Evolutionary conservation across 169 alveolate genomes (phyloP).

Genomic region (Cryptosporidium ubiquitum): DNA sequence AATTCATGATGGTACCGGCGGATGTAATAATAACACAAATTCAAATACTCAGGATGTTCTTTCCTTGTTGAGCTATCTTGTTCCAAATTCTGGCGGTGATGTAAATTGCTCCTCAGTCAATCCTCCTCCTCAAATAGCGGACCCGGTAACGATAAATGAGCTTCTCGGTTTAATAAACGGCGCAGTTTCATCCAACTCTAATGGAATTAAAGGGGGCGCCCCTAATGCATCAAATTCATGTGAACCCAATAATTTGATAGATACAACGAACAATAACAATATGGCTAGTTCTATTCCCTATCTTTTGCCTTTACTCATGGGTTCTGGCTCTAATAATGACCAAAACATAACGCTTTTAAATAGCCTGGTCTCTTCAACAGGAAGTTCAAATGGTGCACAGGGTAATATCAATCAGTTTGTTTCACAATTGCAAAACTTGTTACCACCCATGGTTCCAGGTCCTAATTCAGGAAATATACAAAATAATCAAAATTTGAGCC

Average conservation of each 20-base stretch:
- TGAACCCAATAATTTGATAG: conserved; percentile 24
- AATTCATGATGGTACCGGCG: conserved; percentile 53
- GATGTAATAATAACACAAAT: conserved; percentile 9
- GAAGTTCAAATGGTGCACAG: conserved; percentile 7
- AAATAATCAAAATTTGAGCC: conserved; percentile 39
- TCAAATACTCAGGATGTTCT: conserved; percentile 66
- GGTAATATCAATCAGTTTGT: conserved; percentile 67
- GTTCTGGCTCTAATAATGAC: conserved; percentile 69
- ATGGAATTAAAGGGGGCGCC: conserved; percentile 43
- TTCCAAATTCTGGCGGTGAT: conserved; percentile 72
- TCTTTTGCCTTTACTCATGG: conserved; percentile 50
- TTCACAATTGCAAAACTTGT: conserved; percentile 48
- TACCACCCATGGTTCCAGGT: conserved; percentile 68
- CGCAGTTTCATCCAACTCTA: conserved; percentile 65
- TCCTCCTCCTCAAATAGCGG: conserved; percentile 71
- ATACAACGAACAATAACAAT: conserved; percentile 2
- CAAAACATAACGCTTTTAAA: conserved; percentile 66
- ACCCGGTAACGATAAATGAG: conserved; percentile 72
- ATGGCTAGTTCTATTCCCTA: conserved; percentile 63
- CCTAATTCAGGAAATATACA: conserved; percentile 21
- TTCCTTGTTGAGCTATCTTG: conserved; percentile 60
- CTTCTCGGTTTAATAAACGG: conserved; percentile 71
- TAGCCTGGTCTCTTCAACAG: conserved; percentile 69
- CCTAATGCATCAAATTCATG: conserved; percentile 19
- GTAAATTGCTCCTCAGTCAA: conserved; percentile 32